Percentiles rank a stretch among this genome's conserved stretches.
phyloP scores from a whole-genome alignment of 2,329 filamentous ascomycete species.

The Monosporascus ibericus region DNA sequence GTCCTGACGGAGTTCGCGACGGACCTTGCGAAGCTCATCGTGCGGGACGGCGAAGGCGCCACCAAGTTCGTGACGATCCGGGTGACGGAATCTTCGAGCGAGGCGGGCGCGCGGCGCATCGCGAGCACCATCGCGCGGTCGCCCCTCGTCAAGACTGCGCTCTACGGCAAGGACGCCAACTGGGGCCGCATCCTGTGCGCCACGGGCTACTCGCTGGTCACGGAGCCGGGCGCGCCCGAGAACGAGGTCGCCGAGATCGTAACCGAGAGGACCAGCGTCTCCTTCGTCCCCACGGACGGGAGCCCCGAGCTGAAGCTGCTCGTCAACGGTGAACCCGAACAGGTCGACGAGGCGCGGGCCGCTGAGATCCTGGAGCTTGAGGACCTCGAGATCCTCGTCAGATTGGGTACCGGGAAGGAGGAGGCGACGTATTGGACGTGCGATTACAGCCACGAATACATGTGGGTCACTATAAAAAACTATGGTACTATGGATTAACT shows the following conservation, averaged over 20 bases:
- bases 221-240: constrained; percentile 48
- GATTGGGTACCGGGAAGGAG: constrained; percentile 61
- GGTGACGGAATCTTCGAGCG: constrained; percentile 65
- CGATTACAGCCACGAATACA: constrained; percentile 79
- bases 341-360: constrained; percentile 69
- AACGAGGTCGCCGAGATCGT: constrained; percentile 59
- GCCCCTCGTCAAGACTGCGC: constrained; percentile 90
- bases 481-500: not conserved
- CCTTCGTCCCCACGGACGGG: constrained; percentile 73
- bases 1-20: constrained; percentile 73
- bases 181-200: constrained; percentile 97
- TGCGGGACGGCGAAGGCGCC: constrained; percentile 93
- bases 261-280: constrained; percentile 66
- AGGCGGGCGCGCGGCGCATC: constrained; percentile 68
- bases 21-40: constrained; percentile 84
- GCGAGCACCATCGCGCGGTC: constrained; percentile 86
- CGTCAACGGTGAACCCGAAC: constrained; percentile 73
- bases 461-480: constrained; percentile 25
- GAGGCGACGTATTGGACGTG: constrained; percentile 78
- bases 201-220: constrained; percentile 71
- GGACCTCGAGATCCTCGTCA: constrained; percentile 73
- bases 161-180: constrained; percentile 96
- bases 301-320: constrained; percentile 69
- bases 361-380: constrained; percentile 72
- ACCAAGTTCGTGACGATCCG: constrained; percentile 97